These are phyloP conservation scores for Psilocybe cubensis DNA, from an alignment of 768 basidiomycete genomes.

Conservation along the genomic window DNA sequence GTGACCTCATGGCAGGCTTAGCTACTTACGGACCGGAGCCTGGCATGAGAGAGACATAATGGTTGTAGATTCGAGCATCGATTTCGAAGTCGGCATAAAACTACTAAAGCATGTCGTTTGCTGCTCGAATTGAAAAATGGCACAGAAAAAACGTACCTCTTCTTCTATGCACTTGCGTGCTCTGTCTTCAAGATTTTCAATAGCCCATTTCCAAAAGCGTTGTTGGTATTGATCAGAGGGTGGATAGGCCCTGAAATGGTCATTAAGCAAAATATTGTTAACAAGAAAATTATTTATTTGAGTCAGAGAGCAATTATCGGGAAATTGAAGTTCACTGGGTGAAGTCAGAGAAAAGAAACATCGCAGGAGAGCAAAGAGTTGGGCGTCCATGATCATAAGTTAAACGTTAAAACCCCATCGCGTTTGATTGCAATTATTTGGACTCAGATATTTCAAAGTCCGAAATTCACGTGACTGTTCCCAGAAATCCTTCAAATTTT, in stretches of 20 bases:
- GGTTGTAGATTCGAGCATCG: slow-evolving; percentile 65
- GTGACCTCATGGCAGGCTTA: not conserved
- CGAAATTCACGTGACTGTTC: slow-evolving; percentile 31
- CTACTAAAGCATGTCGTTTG: slow-evolving; percentile 5
- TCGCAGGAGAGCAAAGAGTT: slow-evolving; percentile 48
- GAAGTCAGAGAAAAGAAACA: slow-evolving; percentile 57
- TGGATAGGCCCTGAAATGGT: slow-evolving; percentile 59
- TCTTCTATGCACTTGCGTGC: slow-evolving; percentile 19
- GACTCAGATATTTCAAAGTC: slow-evolving; percentile 4
- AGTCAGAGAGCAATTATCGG: slow-evolving; percentile 36
- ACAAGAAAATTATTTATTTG: slow-evolving; percentile 61
- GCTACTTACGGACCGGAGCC: slow-evolving; percentile 36
- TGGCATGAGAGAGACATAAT: slow-evolving; percentile 54
- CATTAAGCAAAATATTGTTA: slow-evolving; percentile 48
- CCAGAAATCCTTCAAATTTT: slow-evolving; percentile 36
- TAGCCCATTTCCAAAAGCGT: slow-evolving; percentile 76
- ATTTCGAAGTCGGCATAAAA: slow-evolving; percentile 59
- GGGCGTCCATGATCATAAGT: slow-evolving; percentile 27
- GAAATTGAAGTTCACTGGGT: slow-evolving; percentile 44
- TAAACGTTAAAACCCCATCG: not conserved
- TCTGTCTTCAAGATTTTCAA: slow-evolving; percentile 55
- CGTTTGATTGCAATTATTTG: slow-evolving; percentile 1
- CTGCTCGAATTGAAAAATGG: slow-evolving; percentile 9
- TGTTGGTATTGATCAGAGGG: slow-evolving; percentile 67
- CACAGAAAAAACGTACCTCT: slow-evolving; percentile 46